Evolutionary conservation across 495 filamentous ascomycete genomes (phyloP).

Genomic region (Podospora conica): DNA sequence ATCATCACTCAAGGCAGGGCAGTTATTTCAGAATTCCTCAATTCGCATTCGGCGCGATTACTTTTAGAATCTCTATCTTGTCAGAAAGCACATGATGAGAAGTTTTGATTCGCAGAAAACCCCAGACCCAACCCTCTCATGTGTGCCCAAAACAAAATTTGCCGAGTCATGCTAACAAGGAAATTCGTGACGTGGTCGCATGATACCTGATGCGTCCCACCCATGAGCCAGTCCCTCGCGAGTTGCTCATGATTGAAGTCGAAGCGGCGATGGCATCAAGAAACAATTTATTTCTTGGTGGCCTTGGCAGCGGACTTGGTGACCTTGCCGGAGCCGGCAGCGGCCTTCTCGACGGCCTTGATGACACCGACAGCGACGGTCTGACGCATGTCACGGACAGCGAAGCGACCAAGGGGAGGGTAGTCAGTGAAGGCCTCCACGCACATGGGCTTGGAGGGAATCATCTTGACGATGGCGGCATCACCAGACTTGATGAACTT

Average conservation of each 20-base stretch:
- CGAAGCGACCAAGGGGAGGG: conserved; percentile 97
- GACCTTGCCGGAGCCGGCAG: conserved; percentile 39
- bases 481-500: conserved; percentile 99
- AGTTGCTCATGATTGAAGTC: conserved; percentile 10
- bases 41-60: conserved; percentile 21
- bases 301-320: conserved; percentile 77
- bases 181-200: conserved; percentile 26
- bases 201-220: conserved; percentile 15
- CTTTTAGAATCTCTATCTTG: conserved; percentile 47
- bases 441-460: conserved; percentile 99
- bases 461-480: conserved; percentile 99
- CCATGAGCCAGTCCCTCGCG: conserved; percentile 14
- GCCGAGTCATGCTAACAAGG: conserved; percentile 40
- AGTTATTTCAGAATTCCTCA: conserved; percentile 21
- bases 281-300: conserved; percentile 45
- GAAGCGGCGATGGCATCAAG: conserved; percentile 13
- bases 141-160: conserved; percentile 39
- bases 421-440: conserved; percentile 99
- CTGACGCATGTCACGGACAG: conserved; percentile 88
- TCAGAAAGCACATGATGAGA: conserved; percentile 45
- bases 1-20: conserved; percentile 6
- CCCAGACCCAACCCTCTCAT: conserved; percentile 40
- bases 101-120: conserved; percentile 40
- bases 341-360: conserved; percentile 54
- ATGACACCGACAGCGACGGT: conserved; percentile 98